A percentile compares a stretch with the other conserved stretches of the same genome.
These are phyloP conservation scores for Aspergillus sp. DNA, from an alignment of 2,329 filamentous ascomycete species.

Conservation along the genomic window DNA sequence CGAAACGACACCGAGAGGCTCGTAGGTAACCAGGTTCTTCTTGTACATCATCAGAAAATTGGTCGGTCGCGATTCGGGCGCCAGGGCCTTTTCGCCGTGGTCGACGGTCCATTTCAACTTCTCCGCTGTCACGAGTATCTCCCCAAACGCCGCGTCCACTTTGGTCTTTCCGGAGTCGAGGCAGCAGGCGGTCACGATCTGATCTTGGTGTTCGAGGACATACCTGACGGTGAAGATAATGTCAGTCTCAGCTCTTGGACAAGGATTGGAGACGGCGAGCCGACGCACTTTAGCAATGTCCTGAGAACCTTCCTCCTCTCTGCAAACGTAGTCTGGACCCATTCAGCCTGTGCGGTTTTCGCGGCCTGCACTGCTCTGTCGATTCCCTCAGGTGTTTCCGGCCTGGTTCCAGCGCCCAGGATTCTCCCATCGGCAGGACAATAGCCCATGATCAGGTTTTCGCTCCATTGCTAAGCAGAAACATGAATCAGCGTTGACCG, in stretches of 20 bases:
- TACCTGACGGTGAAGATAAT: constrained; percentile 39
- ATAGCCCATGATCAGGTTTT: constrained; percentile 35
- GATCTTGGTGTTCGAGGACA: constrained; percentile 78
- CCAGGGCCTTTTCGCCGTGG: constrained; percentile 76
- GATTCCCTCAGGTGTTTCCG: constrained; percentile 65
- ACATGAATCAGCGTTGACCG: no score
- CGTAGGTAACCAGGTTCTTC: constrained; percentile 78
- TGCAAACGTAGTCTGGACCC: constrained; percentile 67
- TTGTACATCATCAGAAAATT: constrained; percentile 96
- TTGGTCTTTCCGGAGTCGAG: constrained; percentile 94
- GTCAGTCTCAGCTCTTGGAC: constrained; percentile 3
- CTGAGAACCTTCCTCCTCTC: constrained; percentile 70
- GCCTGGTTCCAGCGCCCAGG: constrained; percentile 57
- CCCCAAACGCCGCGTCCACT: constrained; percentile 85
- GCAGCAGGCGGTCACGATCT: constrained; percentile 75
- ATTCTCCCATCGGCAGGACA: constrained; percentile 80
- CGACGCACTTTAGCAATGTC: constrained; percentile 60
- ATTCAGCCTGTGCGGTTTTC: constrained; percentile 62
- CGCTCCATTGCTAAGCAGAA: constrained; percentile 32
- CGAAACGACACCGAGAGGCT: constrained; percentile 85
- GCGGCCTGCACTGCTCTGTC: constrained; percentile 69
- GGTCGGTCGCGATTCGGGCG: constrained; percentile 64
- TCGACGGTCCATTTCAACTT: constrained; percentile 90
- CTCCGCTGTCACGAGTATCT: constrained; percentile 87
- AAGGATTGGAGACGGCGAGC: no score